Conservation (phyloP, 192 early-diverging fungal genomes). For the Kickxella alabastrina region DNA sequence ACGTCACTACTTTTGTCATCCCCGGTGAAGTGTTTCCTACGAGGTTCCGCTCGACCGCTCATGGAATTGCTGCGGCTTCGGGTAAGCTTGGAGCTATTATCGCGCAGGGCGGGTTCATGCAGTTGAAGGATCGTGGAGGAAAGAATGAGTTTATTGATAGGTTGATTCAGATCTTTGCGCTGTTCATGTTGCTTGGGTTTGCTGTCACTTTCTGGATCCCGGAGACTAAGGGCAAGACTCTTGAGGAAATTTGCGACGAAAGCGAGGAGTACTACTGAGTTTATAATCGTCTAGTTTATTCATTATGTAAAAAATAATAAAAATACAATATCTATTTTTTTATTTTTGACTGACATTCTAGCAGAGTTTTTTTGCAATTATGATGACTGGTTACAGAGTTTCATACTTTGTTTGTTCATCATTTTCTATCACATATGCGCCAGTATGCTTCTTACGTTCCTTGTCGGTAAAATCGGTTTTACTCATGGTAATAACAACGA, state of each 20-base stretch:
- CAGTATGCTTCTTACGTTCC: too few relatives aligned
- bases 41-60: constrained; percentile 71
- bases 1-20: constrained; percentile 83
- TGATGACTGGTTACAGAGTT: too few relatives aligned
- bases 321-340: background rate
- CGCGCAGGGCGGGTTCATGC: constrained; percentile 67
- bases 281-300: background rate
- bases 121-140: constrained; percentile 69
- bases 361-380: background rate
- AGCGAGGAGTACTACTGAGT: constrained; percentile 38
- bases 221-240: constrained; percentile 50
- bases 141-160: constrained; percentile 57
- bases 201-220: constrained; percentile 47
- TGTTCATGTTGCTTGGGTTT: constrained; percentile 75
- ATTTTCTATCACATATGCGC: too few relatives aligned
- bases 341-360: background rate
- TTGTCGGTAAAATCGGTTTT: too few relatives aligned
- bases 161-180: constrained; percentile 68
- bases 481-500: too few relatives aligned
- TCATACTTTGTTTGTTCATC: too few relatives aligned
- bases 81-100: constrained; percentile 78
- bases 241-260: constrained; percentile 51
- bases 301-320: background rate
- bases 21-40: constrained; percentile 83
- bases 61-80: constrained; percentile 76